phyloP scores from a whole-genome alignment of 805 yeast species.

The Candida awuae region DNA sequence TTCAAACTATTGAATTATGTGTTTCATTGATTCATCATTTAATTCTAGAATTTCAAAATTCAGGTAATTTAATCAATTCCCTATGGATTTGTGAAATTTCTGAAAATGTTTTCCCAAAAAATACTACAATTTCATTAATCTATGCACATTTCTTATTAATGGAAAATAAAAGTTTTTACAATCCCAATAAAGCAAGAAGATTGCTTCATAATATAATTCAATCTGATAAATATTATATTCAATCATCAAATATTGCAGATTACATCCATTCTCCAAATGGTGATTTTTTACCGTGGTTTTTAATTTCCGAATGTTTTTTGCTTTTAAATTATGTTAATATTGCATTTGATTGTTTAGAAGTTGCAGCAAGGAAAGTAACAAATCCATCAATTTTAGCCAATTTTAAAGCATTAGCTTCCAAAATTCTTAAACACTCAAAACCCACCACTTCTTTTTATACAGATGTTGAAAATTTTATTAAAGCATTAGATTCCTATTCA shows the following conservation, averaged over 20 bases:
- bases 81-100: slow-evolving; percentile 43
- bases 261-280: slow-evolving; percentile 21
- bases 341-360: slow-evolving; percentile 49
- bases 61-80: slow-evolving; percentile 42
- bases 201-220: slow-evolving; percentile 26
- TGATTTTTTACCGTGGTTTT: slow-evolving; percentile 52
- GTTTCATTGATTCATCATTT: slow-evolving; percentile 32
- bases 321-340: slow-evolving; percentile 37
- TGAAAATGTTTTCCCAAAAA: slow-evolving; percentile 36
- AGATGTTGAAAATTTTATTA: slow-evolving; percentile 1
- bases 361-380: slow-evolving; percentile 27
- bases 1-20: slow-evolving; percentile 28
- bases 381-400: slow-evolving; percentile 4
- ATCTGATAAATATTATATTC: slow-evolving; percentile 5
- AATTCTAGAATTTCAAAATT: slow-evolving; percentile 43
- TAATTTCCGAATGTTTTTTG: slow-evolving; percentile 47
- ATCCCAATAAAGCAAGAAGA: slow-evolving; percentile 31
- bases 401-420: slow-evolving; percentile 1
- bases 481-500: slow-evolving; percentile 1
- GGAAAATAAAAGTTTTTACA: slow-evolving; percentile 20
- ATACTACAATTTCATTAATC: slow-evolving; percentile 37
- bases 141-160: slow-evolving; percentile 43
- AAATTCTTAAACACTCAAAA: neutral
- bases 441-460: neutral
- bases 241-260: slow-evolving; percentile 8